A percentile compares a stretch with the other conserved stretches of the same genome.
phyloP scores from a whole-genome alignment of 495 filamentous ascomycete genomes.

The Paragyromitra xinjiangensis region DNA sequence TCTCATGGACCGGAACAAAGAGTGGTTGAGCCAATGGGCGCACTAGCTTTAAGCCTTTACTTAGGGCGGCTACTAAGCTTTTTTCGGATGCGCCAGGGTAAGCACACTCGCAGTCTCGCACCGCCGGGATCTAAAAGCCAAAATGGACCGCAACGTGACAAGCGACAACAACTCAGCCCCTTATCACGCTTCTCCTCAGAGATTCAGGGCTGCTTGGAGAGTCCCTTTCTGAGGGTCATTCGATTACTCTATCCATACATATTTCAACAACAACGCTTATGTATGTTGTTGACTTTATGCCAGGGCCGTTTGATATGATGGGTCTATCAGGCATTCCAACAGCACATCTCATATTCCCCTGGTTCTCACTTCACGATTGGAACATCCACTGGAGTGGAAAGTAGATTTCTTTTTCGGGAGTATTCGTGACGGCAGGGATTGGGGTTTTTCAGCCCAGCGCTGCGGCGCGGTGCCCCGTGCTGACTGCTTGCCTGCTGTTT shows the following conservation, averaged over 20 bases:
- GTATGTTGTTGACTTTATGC: not conserved
- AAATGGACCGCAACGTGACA: conserved; percentile 26
- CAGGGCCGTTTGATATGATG: not conserved
- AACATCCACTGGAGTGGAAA: conserved; percentile 20
- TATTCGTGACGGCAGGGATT: conserved; percentile 30
- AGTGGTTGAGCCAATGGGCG: not conserved
- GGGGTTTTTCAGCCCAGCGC: conserved; percentile 12
- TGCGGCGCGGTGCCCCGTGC: conserved; percentile 38
- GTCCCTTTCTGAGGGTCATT: not conserved
- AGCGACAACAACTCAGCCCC: conserved; percentile 34
- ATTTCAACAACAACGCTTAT: not conserved
- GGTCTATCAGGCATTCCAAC: not conserved
- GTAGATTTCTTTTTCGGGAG: conserved; percentile 32
- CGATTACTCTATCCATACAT: not conserved
- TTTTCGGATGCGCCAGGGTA: not conserved
- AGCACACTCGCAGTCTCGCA: not conserved
- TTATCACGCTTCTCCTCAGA: conserved; percentile 15
- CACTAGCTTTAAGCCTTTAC: conserved; percentile 22
- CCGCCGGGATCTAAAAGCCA: conserved; percentile 18
- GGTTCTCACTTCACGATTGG: not conserved
- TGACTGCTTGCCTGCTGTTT: conserved; percentile 27
- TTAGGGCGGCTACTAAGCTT: not conserved
- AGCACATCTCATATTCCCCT: conserved; percentile 25
- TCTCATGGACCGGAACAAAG: not conserved
- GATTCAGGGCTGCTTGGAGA: not conserved